phyloP scores from a whole-genome alignment of 345 rosid species.

The Jatropha curcas region DNA sequence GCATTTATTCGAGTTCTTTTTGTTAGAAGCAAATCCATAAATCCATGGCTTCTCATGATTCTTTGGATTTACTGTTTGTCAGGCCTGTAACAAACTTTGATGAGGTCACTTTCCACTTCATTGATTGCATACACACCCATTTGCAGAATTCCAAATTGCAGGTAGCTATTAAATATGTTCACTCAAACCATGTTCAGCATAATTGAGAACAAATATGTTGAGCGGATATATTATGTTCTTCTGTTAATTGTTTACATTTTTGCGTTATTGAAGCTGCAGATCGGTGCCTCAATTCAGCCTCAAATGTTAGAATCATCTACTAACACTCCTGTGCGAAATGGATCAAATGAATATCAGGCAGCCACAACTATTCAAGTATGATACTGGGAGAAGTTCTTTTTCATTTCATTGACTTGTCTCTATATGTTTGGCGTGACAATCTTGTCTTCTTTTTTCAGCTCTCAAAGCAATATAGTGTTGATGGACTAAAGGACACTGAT shows the following conservation, averaged over 20 bases:
- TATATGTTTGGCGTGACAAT: conserved; percentile 6
- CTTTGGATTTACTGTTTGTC: conserved; percentile 19
- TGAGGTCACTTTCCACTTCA: conserved; percentile 83
- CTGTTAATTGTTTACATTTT: conserved; percentile 6
- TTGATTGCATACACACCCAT: conserved; percentile 75
- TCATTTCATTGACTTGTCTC: neutral
- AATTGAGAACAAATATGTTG: neutral
- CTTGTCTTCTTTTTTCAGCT: conserved; percentile 33
- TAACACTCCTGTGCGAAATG: conserved; percentile 38
- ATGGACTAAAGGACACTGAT: conserved; percentile 70
- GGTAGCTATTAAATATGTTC: conserved; percentile 37
- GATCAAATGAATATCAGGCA: conserved; percentile 40
- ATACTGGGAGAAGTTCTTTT: neutral
- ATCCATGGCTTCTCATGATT: neutral
- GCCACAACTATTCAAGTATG: conserved; percentile 54
- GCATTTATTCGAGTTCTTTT: neutral
- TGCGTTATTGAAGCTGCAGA: conserved; percentile 34
- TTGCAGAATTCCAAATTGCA: conserved; percentile 56
- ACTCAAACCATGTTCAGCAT: neutral
- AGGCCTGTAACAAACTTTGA: conserved; percentile 78
- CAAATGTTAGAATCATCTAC: conserved; percentile 40
- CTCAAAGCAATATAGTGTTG: conserved; percentile 43
- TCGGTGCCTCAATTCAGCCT: conserved; percentile 37
- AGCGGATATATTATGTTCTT: neutral
- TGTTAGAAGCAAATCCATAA: conserved; percentile 1